Evolutionary conservation across 441 rosid genomes (phyloP), one percentile per base, ranked within the genome.

Genomic region (Manihot esculenta): DNA sequence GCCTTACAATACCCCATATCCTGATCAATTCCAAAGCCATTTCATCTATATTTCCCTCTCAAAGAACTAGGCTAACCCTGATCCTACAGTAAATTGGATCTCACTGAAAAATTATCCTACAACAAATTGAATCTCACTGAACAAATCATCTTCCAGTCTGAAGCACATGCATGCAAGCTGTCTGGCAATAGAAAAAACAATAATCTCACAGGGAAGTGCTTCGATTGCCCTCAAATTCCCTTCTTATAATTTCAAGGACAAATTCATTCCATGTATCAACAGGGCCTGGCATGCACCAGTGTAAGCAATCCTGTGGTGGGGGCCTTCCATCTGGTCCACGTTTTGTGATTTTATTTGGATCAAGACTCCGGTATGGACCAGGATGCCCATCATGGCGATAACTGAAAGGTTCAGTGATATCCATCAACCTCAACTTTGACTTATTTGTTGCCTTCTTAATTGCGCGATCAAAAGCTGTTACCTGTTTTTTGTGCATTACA

Each of bases 261-360:
- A 94, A 72, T 72, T 94, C 99, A 42, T 92, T 94, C 98, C 99
- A 94, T 45, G 87, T 85, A 74, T 94, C 99, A 0, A 94, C 90
- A 0, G 99, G 98, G 23, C 99, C 99, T 0, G 96, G 96, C 99
- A 94, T 92, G 90, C 98, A 94, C 99, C 98, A 94, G 81, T 94
- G 99, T 64, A 94, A 80, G 85, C 98, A 94, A 73, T 94, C 99
- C 76, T 94, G 99, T 0, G 98, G 94, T 0, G 97, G 99, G 20
- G 98, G 98, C 78, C 49, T 84, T 64, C 98, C 99, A 66, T 87
- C 86, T 0, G 92, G 87, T 45, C 96, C 89, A 0, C 96, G 89
- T 80, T 90, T 85, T 1, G 94, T 90, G 69, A 80, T 74, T 81
- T 90, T 94, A 35, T 92, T 87, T 7, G 99, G 99, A 69, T 90